Evolutionary conservation across 495 filamentous ascomycete genomes (phyloP).

Genomic region (Penicillium diatomitis): DNA sequence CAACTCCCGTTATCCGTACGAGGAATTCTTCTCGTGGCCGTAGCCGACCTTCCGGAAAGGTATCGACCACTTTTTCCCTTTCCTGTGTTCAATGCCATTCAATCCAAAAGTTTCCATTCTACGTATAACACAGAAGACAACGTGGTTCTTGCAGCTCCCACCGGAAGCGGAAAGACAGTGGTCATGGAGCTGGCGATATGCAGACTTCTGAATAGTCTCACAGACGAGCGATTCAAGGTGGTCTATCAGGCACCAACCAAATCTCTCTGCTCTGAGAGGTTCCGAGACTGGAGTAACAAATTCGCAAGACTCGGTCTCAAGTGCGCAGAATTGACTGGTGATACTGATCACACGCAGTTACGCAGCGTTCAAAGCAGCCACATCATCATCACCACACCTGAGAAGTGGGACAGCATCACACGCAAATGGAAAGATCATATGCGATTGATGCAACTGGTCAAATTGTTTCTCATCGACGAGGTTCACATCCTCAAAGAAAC

Average conservation of each 20-base stretch:
- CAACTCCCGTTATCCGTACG: slow-evolving; percentile 38
- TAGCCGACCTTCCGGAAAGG: slow-evolving; percentile 64
- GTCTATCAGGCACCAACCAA: slow-evolving; percentile 95
- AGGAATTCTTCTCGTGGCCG: slow-evolving; percentile 67
- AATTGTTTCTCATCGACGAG: slow-evolving; percentile 91
- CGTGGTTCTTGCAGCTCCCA: slow-evolving; percentile 81
- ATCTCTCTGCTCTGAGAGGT: slow-evolving; percentile 77
- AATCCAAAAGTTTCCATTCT: slow-evolving; percentile 74
- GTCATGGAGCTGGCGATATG: slow-evolving; percentile 91
- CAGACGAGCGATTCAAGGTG: slow-evolving; percentile 73
- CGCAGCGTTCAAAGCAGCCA: slow-evolving; percentile 67
- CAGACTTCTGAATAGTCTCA: slow-evolving; percentile 52
- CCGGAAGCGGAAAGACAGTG: slow-evolving; percentile 88
- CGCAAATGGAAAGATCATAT: slow-evolving; percentile 90
- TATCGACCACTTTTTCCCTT: slow-evolving; percentile 72
- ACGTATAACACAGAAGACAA: slow-evolving; percentile 73
- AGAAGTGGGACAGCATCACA: slow-evolving; percentile 98
- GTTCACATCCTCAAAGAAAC: slow-evolving; percentile 90
- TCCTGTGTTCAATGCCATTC: slow-evolving; percentile 80
- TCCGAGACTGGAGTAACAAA: slow-evolving; percentile 77
- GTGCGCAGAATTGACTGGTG: slow-evolving; percentile 85
- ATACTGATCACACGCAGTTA: slow-evolving; percentile 71
- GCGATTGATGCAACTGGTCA: slow-evolving; percentile 74
- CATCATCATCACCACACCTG: slow-evolving; percentile 93
- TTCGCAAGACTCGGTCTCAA: slow-evolving; percentile 65